phyloP scores from a whole-genome alignment of 2,329 filamentous ascomycete species.

The Penicillium sp. region DNA sequence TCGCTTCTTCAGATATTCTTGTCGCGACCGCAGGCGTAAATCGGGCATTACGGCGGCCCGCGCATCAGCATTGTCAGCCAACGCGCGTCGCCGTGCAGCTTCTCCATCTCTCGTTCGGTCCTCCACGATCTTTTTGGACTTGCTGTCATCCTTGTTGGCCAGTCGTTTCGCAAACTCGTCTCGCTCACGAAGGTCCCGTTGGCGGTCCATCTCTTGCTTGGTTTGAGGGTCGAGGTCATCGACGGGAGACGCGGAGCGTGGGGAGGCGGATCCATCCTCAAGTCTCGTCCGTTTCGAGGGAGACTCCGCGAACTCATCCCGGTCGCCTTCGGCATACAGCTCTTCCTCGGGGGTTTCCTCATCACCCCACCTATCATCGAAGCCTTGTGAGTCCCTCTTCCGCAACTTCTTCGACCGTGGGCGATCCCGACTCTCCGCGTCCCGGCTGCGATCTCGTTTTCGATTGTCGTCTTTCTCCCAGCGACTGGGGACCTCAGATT shows the following conservation, averaged over 20 bases:
- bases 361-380: slow-evolving; percentile 79
- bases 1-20: slow-evolving; percentile 91
- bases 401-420: slow-evolving; percentile 53
- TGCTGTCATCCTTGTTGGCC: slow-evolving; percentile 67
- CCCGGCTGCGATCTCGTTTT: slow-evolving; percentile 40
- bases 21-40: slow-evolving; percentile 76
- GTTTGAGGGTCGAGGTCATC: slow-evolving; percentile 60
- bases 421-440: slow-evolving; percentile 40
- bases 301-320: slow-evolving; percentile 65
- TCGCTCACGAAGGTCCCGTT: slow-evolving; percentile 69
- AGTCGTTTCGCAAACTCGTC: slow-evolving; percentile 78
- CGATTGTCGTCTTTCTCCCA: slow-evolving; percentile 36
- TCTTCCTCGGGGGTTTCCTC: slow-evolving; percentile 56
- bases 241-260: slow-evolving; percentile 33
- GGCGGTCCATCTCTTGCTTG: slow-evolving; percentile 56
- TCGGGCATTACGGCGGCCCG: slow-evolving; percentile 73
- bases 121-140: slow-evolving; percentile 66
- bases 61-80: slow-evolving; percentile 67
- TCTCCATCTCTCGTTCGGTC: slow-evolving; percentile 59
- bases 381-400: slow-evolving; percentile 53
- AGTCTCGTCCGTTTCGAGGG: slow-evolving; percentile 69
- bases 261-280: slow-evolving; percentile 51
- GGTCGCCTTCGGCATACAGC: slow-evolving; percentile 44
- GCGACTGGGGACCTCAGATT: slow-evolving; percentile 16
- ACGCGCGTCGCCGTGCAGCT: slow-evolving; percentile 58